These are phyloP conservation scores for Nitzschia sp. DNA, from an alignment of 108 stramenopile genomes.

Conservation along the genomic window DNA sequence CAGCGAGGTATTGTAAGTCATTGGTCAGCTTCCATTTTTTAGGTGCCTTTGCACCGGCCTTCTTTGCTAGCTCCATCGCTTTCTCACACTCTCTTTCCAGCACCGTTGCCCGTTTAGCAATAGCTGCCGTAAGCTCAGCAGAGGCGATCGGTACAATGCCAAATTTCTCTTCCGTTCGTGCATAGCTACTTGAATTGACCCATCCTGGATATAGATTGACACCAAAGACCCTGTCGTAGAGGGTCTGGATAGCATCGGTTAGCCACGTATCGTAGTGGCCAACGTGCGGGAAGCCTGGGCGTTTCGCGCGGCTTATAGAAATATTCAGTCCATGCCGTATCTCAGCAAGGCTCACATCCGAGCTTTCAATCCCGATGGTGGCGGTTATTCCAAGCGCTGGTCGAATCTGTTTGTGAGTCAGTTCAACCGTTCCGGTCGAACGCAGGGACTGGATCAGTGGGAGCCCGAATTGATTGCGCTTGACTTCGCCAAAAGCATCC, in stretches of 20 bases:
- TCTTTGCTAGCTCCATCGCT: no score
- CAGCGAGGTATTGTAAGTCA: no score
- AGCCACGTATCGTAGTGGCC: conserved; percentile 5
- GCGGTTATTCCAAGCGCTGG: background rate
- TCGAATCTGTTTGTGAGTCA: background rate
- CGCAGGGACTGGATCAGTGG: background rate
- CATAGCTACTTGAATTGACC: background rate
- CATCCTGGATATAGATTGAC: background rate
- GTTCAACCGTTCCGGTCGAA: background rate
- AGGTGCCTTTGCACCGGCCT: background rate
- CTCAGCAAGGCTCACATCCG: background rate
- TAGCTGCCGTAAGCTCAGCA: background rate
- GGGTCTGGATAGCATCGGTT: background rate
- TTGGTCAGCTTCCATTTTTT: background rate
- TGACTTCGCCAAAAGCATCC: background rate
- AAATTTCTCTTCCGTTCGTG: background rate
- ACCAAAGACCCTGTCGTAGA: background rate
- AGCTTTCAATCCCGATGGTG: background rate
- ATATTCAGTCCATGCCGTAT: background rate
- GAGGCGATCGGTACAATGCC: background rate
- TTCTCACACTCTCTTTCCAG: no score
- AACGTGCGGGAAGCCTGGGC: background rate
- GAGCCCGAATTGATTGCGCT: background rate
- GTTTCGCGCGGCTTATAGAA: background rate
- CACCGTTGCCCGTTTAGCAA: no score